phyloP scores from a whole-genome alignment of 169 alveolate species.

The Cyclospora cayetanensis region DNA sequence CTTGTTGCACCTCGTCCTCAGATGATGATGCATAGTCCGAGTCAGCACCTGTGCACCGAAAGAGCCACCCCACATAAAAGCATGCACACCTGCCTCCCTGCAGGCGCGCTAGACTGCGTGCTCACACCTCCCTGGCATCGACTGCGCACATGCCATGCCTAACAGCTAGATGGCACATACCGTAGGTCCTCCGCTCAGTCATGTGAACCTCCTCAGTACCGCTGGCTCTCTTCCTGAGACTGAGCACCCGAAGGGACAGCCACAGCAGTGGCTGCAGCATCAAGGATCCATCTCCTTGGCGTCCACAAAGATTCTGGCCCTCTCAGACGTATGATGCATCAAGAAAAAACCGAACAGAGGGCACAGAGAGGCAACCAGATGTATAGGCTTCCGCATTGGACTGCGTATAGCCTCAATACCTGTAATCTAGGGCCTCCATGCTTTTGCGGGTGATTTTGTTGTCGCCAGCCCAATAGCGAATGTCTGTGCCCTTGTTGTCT shows the following conservation, averaged over 20 bases:
- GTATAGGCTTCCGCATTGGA: neutral
- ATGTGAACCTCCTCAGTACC: neutral
- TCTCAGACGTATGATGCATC: too few relatives aligned
- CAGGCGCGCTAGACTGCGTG: neutral
- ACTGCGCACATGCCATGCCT: too few relatives aligned
- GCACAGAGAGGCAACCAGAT: neutral
- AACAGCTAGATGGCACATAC: neutral
- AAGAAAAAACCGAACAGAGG: neutral
- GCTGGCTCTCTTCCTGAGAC: neutral
- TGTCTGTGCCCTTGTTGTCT: neutral
- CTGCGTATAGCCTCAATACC: neutral
- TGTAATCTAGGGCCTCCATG: constrained; percentile 62
- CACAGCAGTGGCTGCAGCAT: too few relatives aligned
- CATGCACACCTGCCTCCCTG: neutral
- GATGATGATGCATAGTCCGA: neutral
- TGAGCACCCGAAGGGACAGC: neutral
- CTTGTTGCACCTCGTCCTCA: neutral
- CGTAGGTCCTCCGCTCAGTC: constrained; percentile 39
- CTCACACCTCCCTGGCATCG: too few relatives aligned
- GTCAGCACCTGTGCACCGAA: constrained; percentile 17
- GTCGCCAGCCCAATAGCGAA: neutral
- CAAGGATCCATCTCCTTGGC: neutral
- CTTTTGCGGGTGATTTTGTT: neutral
- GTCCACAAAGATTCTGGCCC: too few relatives aligned
- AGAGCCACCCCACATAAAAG: neutral